These are phyloP conservation scores for Parascedosporium putredinis DNA, from an alignment of 2,329 filamentous ascomycete genomes.

Conservation along the genomic window DNA sequence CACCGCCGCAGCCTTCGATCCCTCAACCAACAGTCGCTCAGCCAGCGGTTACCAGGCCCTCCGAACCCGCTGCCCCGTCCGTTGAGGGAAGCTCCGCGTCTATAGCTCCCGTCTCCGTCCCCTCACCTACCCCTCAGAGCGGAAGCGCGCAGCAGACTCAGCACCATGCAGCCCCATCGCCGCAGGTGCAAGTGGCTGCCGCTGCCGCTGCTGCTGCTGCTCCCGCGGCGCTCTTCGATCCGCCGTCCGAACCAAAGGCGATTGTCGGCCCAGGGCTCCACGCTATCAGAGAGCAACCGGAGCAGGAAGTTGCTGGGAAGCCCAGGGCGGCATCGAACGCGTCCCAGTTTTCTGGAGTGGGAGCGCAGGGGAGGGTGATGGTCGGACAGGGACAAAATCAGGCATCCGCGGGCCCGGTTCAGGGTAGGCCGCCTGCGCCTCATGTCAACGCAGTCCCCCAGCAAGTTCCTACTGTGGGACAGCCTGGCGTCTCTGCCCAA, in stretches of 20 bases:
- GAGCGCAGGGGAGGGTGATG: background rate
- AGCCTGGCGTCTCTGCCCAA: background rate
- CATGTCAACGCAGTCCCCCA: too few relatives aligned
- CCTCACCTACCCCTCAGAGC: background rate
- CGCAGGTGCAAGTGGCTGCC: background rate
- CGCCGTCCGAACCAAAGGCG: background rate
- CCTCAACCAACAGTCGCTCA: background rate
- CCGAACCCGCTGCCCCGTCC: background rate
- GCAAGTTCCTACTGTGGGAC: too few relatives aligned
- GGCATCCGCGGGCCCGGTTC: too few relatives aligned
- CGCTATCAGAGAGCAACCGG: background rate
- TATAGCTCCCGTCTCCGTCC: background rate
- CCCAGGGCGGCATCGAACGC: background rate
- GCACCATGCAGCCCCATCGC: background rate
- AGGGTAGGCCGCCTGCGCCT: too few relatives aligned
- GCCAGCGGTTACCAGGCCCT: background rate
- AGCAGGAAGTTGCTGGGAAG: background rate
- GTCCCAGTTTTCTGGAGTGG: background rate
- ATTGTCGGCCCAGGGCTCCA: background rate
- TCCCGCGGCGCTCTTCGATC: background rate
- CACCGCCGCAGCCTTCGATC: background rate
- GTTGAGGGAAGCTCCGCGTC: background rate
- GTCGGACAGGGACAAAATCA: too few relatives aligned
- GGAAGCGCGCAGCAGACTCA: background rate
- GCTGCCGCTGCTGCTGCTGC: background rate